These are phyloP conservation scores for Sophora flavescens DNA, from an alignment of 306 rosid species.

Conservation along the genomic window DNA sequence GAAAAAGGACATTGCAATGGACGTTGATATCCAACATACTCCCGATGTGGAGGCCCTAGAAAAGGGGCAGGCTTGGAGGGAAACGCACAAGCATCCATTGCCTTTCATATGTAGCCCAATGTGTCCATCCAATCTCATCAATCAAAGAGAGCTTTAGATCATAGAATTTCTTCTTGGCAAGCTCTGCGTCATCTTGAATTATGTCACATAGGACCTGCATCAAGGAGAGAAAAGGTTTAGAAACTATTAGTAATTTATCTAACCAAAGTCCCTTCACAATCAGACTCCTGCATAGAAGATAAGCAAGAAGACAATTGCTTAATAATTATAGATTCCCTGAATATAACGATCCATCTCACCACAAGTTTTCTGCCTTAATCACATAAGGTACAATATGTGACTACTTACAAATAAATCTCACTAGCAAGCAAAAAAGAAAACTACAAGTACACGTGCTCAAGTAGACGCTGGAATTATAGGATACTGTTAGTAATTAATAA, in stretches of 20 bases:
- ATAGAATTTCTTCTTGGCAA: constrained; percentile 83
- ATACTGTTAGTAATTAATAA: constrained; percentile 31
- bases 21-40: constrained; percentile 16
- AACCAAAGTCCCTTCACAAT: constrained; percentile 20
- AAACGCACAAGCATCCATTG: constrained; percentile 95
- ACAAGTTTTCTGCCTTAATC: constrained; percentile 11
- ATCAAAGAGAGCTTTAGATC: constrained; percentile 84
- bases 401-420: constrained; percentile 16
- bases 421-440: neutral
- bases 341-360: constrained; percentile 21
- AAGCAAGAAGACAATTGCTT: constrained; percentile 17
- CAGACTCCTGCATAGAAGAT: constrained; percentile 29
- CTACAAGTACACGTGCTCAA: neutral
- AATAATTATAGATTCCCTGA: constrained; percentile 7
- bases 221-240: constrained; percentile 21
- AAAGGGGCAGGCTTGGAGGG: constrained; percentile 80
- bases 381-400: constrained; percentile 6
- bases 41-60: constrained; percentile 47
- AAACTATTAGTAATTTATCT: constrained; percentile 7
- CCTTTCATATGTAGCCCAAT: constrained; percentile 73
- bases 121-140: constrained; percentile 85
- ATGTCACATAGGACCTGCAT: constrained; percentile 73
- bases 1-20: constrained; percentile 16
- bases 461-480: constrained; percentile 14
- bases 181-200: constrained; percentile 74